These are phyloP conservation scores for Claviceps arundinis DNA, from an alignment of 2,329 filamentous ascomycete genomes.

Conservation along the genomic window DNA sequence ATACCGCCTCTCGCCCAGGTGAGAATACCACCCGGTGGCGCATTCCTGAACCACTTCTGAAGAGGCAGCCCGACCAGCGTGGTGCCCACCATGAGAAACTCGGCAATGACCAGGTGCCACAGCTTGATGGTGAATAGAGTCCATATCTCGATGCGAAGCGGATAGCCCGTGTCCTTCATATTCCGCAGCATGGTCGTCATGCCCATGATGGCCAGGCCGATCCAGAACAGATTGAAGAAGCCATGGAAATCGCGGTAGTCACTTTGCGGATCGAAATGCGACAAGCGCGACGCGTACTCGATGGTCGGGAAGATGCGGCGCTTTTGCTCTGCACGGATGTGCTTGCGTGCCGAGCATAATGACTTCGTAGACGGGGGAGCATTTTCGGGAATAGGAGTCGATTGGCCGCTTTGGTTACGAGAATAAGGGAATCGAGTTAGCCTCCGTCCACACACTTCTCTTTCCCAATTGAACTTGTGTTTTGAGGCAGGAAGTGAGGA, in stretches of 20 bases:
- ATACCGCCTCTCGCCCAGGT: slow-evolving; percentile 71
- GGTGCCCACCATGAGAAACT: slow-evolving; percentile 70
- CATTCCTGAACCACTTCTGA: slow-evolving; percentile 50
- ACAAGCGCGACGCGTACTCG: slow-evolving; percentile 80
- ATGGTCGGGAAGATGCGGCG: slow-evolving; percentile 85
- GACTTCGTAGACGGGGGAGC: slow-evolving; percentile 86
- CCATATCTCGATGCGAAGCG: slow-evolving; percentile 79
- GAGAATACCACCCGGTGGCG: slow-evolving; percentile 36
- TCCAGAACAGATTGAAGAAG: slow-evolving; percentile 98
- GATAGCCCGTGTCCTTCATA: slow-evolving; percentile 83
- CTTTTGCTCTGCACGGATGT: slow-evolving; percentile 67
- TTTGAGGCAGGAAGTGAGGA: neutral
- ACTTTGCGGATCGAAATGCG: slow-evolving; percentile 86
- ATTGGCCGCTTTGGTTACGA: slow-evolving; percentile 48
- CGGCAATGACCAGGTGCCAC: slow-evolving; percentile 71
- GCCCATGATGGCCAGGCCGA: slow-evolving; percentile 91
- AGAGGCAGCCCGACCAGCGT: slow-evolving; percentile 61
- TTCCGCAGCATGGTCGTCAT: slow-evolving; percentile 89
- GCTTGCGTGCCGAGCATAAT: slow-evolving; percentile 72
- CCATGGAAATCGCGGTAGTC: slow-evolving; percentile 91
- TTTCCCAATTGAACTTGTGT: neutral
- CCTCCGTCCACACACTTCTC: neutral
- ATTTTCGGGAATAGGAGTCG: slow-evolving; percentile 75
- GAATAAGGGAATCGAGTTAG: neutral
- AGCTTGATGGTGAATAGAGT: slow-evolving; percentile 76